These are phyloP conservation scores for Fusarium siculi DNA, from an alignment of 2,329 filamentous ascomycete genomes.

Conservation along the genomic window DNA sequence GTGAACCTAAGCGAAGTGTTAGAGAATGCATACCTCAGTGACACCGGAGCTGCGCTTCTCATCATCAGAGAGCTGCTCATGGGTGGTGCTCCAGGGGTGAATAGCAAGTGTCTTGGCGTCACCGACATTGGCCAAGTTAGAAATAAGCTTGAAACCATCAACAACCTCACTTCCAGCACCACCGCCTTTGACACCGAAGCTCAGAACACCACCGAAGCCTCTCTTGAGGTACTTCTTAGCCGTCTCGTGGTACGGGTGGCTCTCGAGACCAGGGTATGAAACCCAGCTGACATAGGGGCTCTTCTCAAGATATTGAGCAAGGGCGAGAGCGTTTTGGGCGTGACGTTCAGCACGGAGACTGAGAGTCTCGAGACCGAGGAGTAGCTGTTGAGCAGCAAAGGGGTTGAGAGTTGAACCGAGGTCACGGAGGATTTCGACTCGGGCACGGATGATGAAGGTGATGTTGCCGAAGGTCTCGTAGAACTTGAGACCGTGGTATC, in stretches of 20 bases:
- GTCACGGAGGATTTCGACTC: constrained; percentile 91
- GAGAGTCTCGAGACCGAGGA: constrained; percentile 90
- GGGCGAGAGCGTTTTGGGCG: constrained; percentile 80
- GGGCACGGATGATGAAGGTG: constrained; percentile 84
- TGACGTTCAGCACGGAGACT: constrained; percentile 88
- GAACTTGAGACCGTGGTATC: constrained; percentile 94
- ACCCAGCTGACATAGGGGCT: constrained; percentile 92
- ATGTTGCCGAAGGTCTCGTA: constrained; percentile 89
- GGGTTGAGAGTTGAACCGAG: constrained; percentile 85
- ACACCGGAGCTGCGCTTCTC: constrained; percentile 86
- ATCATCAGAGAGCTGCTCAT: constrained; percentile 87
- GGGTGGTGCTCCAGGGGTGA: constrained; percentile 94
- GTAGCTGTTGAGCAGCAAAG: constrained; percentile 90
- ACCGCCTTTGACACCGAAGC: constrained; percentile 92
- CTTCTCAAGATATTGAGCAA: constrained; percentile 85
- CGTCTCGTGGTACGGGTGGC: constrained; percentile 79
- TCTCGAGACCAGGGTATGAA: constrained; percentile 88
- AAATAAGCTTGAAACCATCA: constrained; percentile 94
- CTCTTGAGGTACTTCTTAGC: constrained; percentile 89
- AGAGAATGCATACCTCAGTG: constrained; percentile 67
- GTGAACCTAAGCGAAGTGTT: not conserved
- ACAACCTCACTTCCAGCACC: constrained; percentile 87
- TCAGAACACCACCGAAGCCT: constrained; percentile 90
- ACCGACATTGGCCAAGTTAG: constrained; percentile 95
- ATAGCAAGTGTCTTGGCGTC: constrained; percentile 96